A percentile compares a stretch with the other conserved stretches of the same genome.
These are phyloP conservation scores for Ceratocystis destructans DNA, from an alignment of 2,329 filamentous ascomycete species.

Conservation along the genomic window DNA sequence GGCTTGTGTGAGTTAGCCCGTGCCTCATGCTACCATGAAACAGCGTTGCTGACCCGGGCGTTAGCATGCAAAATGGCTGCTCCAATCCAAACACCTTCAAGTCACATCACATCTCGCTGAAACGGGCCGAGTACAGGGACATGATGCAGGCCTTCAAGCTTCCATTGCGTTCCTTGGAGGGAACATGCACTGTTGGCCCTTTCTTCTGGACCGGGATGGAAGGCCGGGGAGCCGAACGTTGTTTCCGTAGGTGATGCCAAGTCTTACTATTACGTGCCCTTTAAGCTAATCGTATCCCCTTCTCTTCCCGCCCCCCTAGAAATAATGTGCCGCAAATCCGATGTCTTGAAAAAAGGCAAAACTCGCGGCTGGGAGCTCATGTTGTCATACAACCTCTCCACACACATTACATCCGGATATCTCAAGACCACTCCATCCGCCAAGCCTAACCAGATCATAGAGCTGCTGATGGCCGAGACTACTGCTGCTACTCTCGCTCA, in stretches of 20 bases:
- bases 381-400: conserved; percentile 43
- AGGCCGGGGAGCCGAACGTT: conserved; percentile 41
- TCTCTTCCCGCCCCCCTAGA: conserved; percentile 25
- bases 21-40: background rate
- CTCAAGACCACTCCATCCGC: conserved; percentile 47
- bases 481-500: conserved; percentile 36
- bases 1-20: conserved; percentile 37
- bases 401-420: conserved; percentile 44
- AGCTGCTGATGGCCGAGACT: conserved; percentile 33
- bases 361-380: conserved; percentile 53
- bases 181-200: conserved; percentile 44
- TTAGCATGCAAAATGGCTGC: conserved; percentile 43
- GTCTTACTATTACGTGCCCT: background rate
- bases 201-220: conserved; percentile 50
- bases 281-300: background rate
- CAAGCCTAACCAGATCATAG: conserved; percentile 31
- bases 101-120: conserved; percentile 40
- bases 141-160: conserved; percentile 44
- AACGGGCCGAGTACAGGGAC: conserved; percentile 35
- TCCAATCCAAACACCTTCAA: conserved; percentile 44
- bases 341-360: conserved; percentile 49
- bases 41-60: background rate
- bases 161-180: conserved; percentile 45
- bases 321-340: conserved; percentile 51
- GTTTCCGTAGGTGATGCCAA: conserved; percentile 36